Conservation (phyloP, 2,329 filamentous ascomycete species). For the Cyclaneusma minus region DNA sequence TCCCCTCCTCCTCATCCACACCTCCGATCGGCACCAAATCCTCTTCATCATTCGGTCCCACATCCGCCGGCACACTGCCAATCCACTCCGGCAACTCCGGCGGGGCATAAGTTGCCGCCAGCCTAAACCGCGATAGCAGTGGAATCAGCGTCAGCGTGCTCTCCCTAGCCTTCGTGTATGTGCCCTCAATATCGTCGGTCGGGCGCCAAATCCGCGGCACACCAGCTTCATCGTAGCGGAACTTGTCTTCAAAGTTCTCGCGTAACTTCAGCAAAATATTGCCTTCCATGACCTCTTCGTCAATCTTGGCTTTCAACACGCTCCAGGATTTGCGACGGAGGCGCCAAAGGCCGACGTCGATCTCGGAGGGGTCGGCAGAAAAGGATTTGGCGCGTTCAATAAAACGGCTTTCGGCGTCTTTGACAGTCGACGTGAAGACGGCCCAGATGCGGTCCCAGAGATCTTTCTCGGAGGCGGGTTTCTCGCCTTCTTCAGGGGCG, state of each 20-base stretch:
- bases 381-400: conserved; percentile 83
- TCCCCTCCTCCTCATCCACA: conserved; percentile 86
- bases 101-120: conserved; percentile 56
- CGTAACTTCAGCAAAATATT: conserved; percentile 89
- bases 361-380: conserved; percentile 80
- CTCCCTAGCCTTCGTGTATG: conserved; percentile 85
- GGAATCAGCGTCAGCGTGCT: conserved; percentile 86
- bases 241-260: conserved; percentile 98
- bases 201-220: conserved; percentile 95
- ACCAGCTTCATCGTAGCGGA: conserved; percentile 89
- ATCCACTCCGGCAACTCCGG: conserved; percentile 80
- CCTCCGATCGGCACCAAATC: conserved; percentile 81
- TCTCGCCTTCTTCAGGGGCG: conserved; percentile 64
- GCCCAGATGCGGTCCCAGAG: conserved; percentile 95
- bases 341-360: conserved; percentile 84
- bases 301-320: conserved; percentile 75
- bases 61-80: conserved; percentile 58
- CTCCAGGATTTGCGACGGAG: conserved; percentile 90
- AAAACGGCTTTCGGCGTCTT: conserved; percentile 75
- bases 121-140: conserved; percentile 69
- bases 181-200: conserved; percentile 89
- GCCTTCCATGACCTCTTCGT: conserved; percentile 96
- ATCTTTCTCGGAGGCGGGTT: conserved; percentile 59
- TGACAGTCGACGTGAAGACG: conserved; percentile 67
- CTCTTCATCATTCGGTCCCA: conserved; percentile 74